A percentile compares a stretch with the other conserved stretches of the same genome.
phyloP scores from a whole-genome alignment of 2,329 filamentous ascomycete species.

The Grosmannia huntii region DNA sequence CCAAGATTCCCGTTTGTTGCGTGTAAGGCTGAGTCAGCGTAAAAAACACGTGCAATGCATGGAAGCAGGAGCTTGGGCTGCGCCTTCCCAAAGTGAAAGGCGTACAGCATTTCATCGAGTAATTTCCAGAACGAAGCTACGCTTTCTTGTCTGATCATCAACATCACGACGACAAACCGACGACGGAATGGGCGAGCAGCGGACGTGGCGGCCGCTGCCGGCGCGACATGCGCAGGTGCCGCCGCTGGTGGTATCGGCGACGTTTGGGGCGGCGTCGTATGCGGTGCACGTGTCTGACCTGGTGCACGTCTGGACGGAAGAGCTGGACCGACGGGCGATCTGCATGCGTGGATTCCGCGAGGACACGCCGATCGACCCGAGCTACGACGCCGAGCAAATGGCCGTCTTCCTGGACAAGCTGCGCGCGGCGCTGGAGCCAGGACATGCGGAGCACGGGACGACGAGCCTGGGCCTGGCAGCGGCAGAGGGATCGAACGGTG shows the following conservation, averaged over 20 bases:
- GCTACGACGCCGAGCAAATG: conserved; percentile 55
- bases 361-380: conserved; percentile 61
- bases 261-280: conserved; percentile 43
- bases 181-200: conserved; percentile 1
- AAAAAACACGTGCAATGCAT: too few relatives aligned
- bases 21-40: too few relatives aligned
- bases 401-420: conserved; percentile 48
- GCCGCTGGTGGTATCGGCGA: conserved; percentile 48
- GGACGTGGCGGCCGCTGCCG: conserved; percentile 36
- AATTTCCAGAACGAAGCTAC: background rate
- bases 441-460: background rate
- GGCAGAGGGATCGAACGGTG: conserved; percentile 14
- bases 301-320: conserved; percentile 60
- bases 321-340: conserved; percentile 47
- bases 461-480: conserved; percentile 9
- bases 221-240: conserved; percentile 34
- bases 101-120: too few relatives aligned
- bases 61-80: too few relatives aligned
- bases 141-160: background rate
- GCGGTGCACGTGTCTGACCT: conserved; percentile 57
- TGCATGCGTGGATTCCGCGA: conserved; percentile 47
- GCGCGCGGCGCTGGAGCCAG: background rate
- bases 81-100: too few relatives aligned
- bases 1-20: too few relatives aligned
- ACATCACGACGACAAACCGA: background rate